Base-by-base conservation (phyloP, 768 basidiomycete genomes). In the Leccinum olivaceopallidum region DNA sequence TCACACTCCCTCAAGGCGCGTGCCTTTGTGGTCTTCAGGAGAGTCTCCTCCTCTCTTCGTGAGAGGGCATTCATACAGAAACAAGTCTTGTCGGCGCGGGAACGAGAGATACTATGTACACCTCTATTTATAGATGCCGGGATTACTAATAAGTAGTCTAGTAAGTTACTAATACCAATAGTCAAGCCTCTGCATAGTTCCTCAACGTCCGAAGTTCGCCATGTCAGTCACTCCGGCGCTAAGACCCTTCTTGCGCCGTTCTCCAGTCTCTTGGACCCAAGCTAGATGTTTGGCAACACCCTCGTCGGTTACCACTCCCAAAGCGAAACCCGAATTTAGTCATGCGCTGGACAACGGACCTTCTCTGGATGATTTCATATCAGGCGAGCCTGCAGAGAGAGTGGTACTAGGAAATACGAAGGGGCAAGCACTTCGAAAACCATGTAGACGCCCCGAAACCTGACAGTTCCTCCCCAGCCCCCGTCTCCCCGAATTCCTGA, bases 21-120 rank as follows among this genome's bases (percentile, higher is more conserved):
- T 16, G 86, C 84, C 70, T 94, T 95, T 9, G 91, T 89, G 24
- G 89, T 79, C 74, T 95, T 94, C 42, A 89, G 74, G 44, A 95
- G 82, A 8, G 87, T 88, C 50, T 95, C 93, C 72, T 95, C 93
- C 77, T 95, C 93, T 53, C 93, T 83, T 58, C 92, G 83, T 39
- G 93, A 95, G 34, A 95, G 83, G 47, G 92, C 82, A 73, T 93
- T 86, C 93, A 94, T 94, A 39, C 14, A n/a, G 52, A 24, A 50
- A 24, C 53, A 32, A 42, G 60, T 30, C 28, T 24, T 30, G 16
- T 44, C 49, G 12, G 20, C 44, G 63, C 58, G 54, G 56, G 63
- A 59, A 36, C 14, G 30, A 32, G 30, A 32, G 30, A 32, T 14
- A 18, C 22, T 14, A 34, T 37, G 14, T 20, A 20, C 44, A 20